Conservation (phyloP, 441 rosid species). For the Melastoma candidum region DNA sequence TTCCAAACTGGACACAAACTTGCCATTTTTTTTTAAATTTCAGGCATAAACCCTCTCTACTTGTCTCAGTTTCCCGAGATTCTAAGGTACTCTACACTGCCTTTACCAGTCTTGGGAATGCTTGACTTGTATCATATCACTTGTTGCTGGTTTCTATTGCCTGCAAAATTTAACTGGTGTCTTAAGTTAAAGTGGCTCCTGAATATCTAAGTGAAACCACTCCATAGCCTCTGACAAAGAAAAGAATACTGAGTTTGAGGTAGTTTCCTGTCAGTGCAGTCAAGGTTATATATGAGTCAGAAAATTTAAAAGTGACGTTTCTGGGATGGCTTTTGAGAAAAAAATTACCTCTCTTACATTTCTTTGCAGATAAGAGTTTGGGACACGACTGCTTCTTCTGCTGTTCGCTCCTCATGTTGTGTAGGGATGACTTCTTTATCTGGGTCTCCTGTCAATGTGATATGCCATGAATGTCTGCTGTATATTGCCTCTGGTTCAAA, state of each 20-base stretch:
- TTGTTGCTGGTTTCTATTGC: neutral
- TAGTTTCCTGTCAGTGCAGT: too few relatives aligned
- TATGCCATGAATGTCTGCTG: constrained; percentile 47
- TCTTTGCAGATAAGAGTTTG: constrained; percentile 51
- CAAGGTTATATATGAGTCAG: too few relatives aligned
- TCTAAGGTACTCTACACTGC: constrained; percentile 37
- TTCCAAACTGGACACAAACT: constrained; percentile 5
- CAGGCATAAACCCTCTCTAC: constrained; percentile 48
- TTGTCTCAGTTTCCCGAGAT: constrained; percentile 47
- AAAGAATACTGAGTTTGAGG: too few relatives aligned
- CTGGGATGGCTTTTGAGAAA: too few relatives aligned
- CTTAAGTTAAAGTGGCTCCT: too few relatives aligned
- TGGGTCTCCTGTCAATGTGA: constrained; percentile 44
- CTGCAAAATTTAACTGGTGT: too few relatives aligned
- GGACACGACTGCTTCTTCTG: constrained; percentile 45
- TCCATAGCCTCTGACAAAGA: too few relatives aligned
- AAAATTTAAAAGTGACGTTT: neutral
- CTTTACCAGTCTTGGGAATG: too few relatives aligned
- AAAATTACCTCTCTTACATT: neutral
- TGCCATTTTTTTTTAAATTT: constrained; percentile 4
- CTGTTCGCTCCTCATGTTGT: constrained; percentile 51
- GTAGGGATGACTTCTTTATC: constrained; percentile 52
- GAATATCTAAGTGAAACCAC: too few relatives aligned
- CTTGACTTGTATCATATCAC: neutral
- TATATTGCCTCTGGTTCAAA: constrained; percentile 58